Base-by-base conservation (phyloP, 352 stramenopile genomes). In the Pythium plurisporium region DNA sequence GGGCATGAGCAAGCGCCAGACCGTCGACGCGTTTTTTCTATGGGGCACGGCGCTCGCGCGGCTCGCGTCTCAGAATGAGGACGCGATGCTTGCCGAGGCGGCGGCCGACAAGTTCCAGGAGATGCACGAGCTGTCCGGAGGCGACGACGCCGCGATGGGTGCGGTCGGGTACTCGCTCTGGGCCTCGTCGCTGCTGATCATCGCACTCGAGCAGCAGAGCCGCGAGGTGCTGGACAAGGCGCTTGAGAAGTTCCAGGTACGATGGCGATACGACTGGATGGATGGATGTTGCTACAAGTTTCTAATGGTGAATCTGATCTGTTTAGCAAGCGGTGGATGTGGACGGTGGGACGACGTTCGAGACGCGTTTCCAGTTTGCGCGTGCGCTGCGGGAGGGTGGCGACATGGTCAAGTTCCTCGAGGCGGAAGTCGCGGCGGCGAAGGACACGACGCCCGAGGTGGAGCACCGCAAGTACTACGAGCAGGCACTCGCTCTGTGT, bases 101-200 rank as follows among this genome's bases (percentile, higher is more conserved):
- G 83, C 83, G 3, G 76, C 72, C 2, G 81, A 94, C 72, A 94
- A 94, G 60, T 94, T 94, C 65, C 57, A 90, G 52, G 66, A 91
- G 44, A 91, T 91, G 73, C 42, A 73, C 57, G n/a, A 62, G 45
- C 59, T 88, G 2, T 74, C 76, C 23, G 53, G 67, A 0, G 72
- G 65, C 2, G 76, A 72, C 4, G 79, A 87, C 54, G 75, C 70
- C 2, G 77, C 77, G n/a, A 72, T 94, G 46, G 83, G 83, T 8
- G 73, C 81, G 4, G 81, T 91, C 20, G 83, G 83, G 0, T 89
- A 87, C 56, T 87, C 83, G 51, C 68, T 94, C 8, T 94, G 81
- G 76, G 83, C 74, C 5, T 90, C 77, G 20, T 87, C 78, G 34
- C 61, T 91, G 53, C 66, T 94, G 7, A 87, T 88, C 59, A 70